phyloP scores from a whole-genome alignment of 345 rosid species.

The Streptanthus diversifolius region DNA sequence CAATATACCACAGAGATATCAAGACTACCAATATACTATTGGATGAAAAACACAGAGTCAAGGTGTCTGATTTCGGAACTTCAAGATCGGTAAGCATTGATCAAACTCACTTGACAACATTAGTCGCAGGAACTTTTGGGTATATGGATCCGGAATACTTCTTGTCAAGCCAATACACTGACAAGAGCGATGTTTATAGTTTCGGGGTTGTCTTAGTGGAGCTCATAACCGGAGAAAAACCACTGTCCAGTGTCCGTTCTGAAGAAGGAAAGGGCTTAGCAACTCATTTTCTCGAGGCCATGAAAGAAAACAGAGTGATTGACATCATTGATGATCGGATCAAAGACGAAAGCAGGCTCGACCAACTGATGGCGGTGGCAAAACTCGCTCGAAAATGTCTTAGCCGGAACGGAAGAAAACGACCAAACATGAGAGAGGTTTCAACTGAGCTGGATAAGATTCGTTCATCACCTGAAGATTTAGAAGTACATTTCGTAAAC shows the following conservation, averaged over 20 bases:
- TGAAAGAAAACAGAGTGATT: constrained; percentile 20
- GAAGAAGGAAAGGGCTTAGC: constrained; percentile 37
- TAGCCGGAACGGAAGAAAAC: constrained; percentile 24
- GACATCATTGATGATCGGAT: constrained; percentile 31
- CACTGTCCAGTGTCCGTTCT: constrained; percentile 16
- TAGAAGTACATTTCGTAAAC: neutral
- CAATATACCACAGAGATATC: constrained; percentile 31
- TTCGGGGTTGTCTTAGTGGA: constrained; percentile 48
- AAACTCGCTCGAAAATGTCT: constrained; percentile 36
- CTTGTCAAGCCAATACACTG: constrained; percentile 26
- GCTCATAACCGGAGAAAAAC: constrained; percentile 39
- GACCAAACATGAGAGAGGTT: constrained; percentile 46
- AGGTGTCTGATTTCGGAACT: constrained; percentile 27
- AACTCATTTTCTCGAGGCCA: constrained; percentile 25
- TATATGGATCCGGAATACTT: constrained; percentile 45
- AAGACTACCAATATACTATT: constrained; percentile 15
- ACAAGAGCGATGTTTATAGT: constrained; percentile 51
- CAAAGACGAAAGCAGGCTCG: neutral
- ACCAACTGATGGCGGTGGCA: constrained; percentile 31
- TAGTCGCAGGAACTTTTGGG: constrained; percentile 40
- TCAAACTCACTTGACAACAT: constrained; percentile 30
- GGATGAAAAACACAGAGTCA: constrained; percentile 23
- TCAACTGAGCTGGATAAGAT: constrained; percentile 30
- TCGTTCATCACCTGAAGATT: neutral
- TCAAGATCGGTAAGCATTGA: constrained; percentile 13